Conservation (phyloP, 176 grass and related monocot species). For the Typha latifolia region DNA sequence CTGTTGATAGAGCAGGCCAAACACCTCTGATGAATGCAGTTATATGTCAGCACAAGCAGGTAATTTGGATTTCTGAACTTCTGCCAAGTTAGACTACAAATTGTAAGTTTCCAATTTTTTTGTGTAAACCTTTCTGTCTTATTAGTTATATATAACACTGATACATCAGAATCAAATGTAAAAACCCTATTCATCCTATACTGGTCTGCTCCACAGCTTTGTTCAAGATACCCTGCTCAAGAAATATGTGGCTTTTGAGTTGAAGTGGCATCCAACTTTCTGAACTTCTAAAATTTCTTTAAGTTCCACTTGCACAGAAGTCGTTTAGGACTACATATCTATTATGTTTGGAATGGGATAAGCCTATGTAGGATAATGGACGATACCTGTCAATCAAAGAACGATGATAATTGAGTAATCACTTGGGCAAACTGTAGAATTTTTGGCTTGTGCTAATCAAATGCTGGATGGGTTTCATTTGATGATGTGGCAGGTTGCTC, state of each 20-base stretch:
- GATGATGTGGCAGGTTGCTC: conserved; percentile 41
- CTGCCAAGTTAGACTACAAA: not conserved
- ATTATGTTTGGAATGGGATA: not conserved
- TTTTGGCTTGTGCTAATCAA: too few relatives aligned
- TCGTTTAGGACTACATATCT: not conserved
- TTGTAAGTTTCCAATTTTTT: not conserved
- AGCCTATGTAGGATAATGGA: not conserved
- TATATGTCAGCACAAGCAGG: conserved; percentile 71
- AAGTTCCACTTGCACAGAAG: too few relatives aligned
- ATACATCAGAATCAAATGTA: too few relatives aligned
- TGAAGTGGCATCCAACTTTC: not conserved
- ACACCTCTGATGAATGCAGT: conserved; percentile 76
- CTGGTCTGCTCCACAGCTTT: too few relatives aligned
- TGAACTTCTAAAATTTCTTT: too few relatives aligned
- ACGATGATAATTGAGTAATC: too few relatives aligned
- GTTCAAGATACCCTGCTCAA: not conserved
- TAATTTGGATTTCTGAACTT: conserved; percentile 18
- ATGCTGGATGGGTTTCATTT: not conserved
- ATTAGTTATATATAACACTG: not conserved
- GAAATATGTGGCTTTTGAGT: not conserved
- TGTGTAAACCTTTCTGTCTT: not conserved
- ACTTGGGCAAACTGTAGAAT: too few relatives aligned
- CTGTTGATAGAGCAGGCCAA: conserved; percentile 55
- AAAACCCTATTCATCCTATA: too few relatives aligned
- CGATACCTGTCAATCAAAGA: not conserved